phyloP scores from a whole-genome alignment of 2,329 filamentous ascomycete species.

The Pezicula carpinea region DNA sequence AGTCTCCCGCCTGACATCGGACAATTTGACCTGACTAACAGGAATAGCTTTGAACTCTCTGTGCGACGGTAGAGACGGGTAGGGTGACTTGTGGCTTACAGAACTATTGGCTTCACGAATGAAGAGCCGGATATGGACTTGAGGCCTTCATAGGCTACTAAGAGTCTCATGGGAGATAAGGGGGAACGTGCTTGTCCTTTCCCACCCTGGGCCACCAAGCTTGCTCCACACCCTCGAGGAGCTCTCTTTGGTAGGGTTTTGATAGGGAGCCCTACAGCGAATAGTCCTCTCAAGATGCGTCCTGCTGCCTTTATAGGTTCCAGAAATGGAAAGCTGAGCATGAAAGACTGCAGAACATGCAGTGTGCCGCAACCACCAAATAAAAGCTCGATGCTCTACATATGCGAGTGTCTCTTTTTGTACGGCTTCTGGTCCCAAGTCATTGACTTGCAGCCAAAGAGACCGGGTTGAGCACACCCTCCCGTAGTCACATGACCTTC shows the following conservation, averaged over 20 bases:
- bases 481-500: slow-evolving; percentile 25
- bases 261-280: slow-evolving; percentile 7
- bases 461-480: slow-evolving; percentile 20
- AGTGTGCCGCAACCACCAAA: slow-evolving; percentile 4
- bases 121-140: slow-evolving; percentile 10
- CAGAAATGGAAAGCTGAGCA: slow-evolving; percentile 19
- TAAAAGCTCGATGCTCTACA: background rate
- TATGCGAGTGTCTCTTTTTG: background rate
- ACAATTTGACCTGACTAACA: slow-evolving; percentile 3
- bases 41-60: background rate
- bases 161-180: background rate
- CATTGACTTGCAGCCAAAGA: background rate
- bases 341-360: slow-evolving; percentile 5
- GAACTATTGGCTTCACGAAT: slow-evolving; percentile 14
- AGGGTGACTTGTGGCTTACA: slow-evolving; percentile 6
- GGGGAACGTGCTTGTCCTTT: slow-evolving; percentile 4
- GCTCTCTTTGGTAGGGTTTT: background rate
- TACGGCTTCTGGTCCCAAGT: slow-evolving; percentile 2
- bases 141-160: slow-evolving; percentile 17
- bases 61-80: slow-evolving; percentile 10
- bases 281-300: slow-evolving; percentile 10
- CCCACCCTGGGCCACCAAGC: background rate
- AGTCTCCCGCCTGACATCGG: background rate
- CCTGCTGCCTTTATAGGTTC: slow-evolving; percentile 17
- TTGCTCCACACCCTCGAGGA: background rate